phyloP scores from a whole-genome alignment of 306 rosid genomes.

The Lupinus albus region DNA sequence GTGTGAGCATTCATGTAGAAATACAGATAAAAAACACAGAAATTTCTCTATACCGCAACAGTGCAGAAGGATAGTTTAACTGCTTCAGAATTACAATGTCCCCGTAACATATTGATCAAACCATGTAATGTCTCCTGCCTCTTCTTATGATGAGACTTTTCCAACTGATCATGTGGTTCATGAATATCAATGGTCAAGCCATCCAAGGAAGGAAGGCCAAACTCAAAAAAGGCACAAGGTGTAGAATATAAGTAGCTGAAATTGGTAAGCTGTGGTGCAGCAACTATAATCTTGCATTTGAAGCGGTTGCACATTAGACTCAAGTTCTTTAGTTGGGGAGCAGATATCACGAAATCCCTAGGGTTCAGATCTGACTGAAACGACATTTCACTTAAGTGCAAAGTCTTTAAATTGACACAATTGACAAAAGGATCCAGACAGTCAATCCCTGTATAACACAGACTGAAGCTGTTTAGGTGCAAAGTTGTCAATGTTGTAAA shows the following conservation, averaged over 20 bases:
- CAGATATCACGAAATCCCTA: conserved; percentile 50
- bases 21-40: neutral
- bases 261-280: conserved; percentile 50
- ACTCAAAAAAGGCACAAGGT: conserved; percentile 45
- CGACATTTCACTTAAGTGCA: conserved; percentile 46
- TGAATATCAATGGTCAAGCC: conserved; percentile 45
- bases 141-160: conserved; percentile 36
- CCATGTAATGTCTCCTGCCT: conserved; percentile 45
- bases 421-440: conserved; percentile 43
- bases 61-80: conserved; percentile 43
- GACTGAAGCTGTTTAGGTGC: conserved; percentile 48
- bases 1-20: neutral
- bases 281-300: conserved; percentile 48
- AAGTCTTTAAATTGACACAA: conserved; percentile 51
- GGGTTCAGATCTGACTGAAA: conserved; percentile 50
- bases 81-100: conserved; percentile 39
- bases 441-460: conserved; percentile 41
- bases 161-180: conserved; percentile 40
- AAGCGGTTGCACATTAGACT: conserved; percentile 47
- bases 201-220: conserved; percentile 46
- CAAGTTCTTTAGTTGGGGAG: conserved; percentile 49
- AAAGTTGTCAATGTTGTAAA: conserved; percentile 51
- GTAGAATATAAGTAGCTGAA: conserved; percentile 50
- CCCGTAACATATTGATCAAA: conserved; percentile 45
- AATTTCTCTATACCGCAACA: conserved; percentile 20